phyloP scores from a whole-genome alignment of 2,329 filamentous ascomycete species.

The Phyllosticta citribraziliensis region DNA sequence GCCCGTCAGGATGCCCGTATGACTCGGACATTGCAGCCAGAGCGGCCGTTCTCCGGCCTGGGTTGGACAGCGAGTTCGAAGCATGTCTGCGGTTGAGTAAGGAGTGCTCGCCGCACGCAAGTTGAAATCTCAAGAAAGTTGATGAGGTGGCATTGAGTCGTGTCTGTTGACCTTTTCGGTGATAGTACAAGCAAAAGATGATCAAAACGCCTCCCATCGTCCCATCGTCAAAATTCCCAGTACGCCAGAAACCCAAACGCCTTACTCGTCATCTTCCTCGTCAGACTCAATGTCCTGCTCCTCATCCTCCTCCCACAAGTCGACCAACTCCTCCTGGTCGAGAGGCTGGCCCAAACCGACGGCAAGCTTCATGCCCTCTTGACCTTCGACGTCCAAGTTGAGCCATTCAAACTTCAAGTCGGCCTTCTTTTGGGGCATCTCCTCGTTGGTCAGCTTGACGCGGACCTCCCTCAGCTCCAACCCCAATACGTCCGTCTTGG shows the following conservation, averaged over 20 bases:
- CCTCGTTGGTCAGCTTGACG: not conserved
- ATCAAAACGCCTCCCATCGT: not conserved
- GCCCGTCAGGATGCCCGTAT: not conserved
- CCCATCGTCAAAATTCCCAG: not conserved
- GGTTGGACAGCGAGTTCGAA: not conserved
- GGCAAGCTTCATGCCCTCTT: conserved; percentile 2
- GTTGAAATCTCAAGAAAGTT: not conserved
- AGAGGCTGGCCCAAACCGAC: conserved; percentile 5
- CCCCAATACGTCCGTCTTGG: conserved; percentile 9
- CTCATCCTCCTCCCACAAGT: conserved; percentile 9
- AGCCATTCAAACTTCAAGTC: conserved; percentile 2
- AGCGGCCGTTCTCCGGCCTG: not conserved
- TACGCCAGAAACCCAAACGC: not conserved
- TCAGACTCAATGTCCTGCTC: conserved; percentile 1
- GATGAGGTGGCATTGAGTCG: not conserved
- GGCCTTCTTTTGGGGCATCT: not conserved
- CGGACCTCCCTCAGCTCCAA: conserved; percentile 5
- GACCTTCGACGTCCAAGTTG: not conserved
- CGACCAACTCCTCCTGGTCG: conserved; percentile 8
- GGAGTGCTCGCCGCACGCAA: no score
- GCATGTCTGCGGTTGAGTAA: not conserved
- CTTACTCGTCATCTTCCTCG: not conserved
- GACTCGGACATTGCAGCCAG: not conserved
- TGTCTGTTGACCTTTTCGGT: not conserved
- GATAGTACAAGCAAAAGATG: not conserved